Percentiles rank a stretch among this genome's conserved stretches.
Conservation (phyloP, 768 basidiomycete genomes). For the Termitomyces sp. region DNA sequence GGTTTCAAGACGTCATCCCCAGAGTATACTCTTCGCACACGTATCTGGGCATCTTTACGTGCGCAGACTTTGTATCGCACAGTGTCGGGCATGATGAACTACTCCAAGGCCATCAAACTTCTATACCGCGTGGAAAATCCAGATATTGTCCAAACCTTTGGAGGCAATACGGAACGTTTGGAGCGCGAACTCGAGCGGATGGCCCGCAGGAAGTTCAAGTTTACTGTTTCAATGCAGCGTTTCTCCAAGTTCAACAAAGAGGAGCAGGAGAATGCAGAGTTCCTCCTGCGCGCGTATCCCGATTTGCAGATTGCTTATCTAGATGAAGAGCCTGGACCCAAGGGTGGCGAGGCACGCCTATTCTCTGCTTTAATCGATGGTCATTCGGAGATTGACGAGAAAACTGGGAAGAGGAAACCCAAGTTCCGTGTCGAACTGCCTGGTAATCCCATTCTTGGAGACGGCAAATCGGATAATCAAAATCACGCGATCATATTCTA, state of each 20-base stretch:
- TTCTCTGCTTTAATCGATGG: conserved; percentile 96
- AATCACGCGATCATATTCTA: conserved; percentile 99
- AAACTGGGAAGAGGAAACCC: conserved; percentile 83
- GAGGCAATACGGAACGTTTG: conserved; percentile 92
- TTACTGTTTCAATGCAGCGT: conserved; percentile 97
- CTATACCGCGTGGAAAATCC: conserved; percentile 99
- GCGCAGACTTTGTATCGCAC: conserved; percentile 98
- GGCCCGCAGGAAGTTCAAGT: conserved; percentile 98
- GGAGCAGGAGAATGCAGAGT: conserved; percentile 97
- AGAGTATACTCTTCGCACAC: conserved; percentile 96
- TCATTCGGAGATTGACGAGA: conserved; percentile 91
- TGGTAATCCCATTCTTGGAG: conserved; percentile 97
- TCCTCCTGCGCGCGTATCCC: conserved; percentile 94
- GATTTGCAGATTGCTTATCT: conserved; percentile 98
- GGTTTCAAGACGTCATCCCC: conserved; percentile 99
- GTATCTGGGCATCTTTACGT: conserved; percentile 98
- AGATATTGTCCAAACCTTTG: conserved; percentile 92
- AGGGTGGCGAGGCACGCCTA: conserved; percentile 81
- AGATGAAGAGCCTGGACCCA: conserved; percentile 90
- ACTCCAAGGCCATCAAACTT: conserved; percentile 98
- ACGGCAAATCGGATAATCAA: conserved; percentile 99
- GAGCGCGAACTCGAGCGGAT: conserved; percentile 96
- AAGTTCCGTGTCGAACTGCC: conserved; percentile 98
- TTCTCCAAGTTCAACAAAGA: conserved; percentile 99
- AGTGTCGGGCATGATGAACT: conserved; percentile 99